Percentiles rank a stretch among this genome's conserved stretches.
These are phyloP conservation scores for Penicillium expansum DNA, from an alignment of 2,329 filamentous ascomycete species.

Conservation along the genomic window DNA sequence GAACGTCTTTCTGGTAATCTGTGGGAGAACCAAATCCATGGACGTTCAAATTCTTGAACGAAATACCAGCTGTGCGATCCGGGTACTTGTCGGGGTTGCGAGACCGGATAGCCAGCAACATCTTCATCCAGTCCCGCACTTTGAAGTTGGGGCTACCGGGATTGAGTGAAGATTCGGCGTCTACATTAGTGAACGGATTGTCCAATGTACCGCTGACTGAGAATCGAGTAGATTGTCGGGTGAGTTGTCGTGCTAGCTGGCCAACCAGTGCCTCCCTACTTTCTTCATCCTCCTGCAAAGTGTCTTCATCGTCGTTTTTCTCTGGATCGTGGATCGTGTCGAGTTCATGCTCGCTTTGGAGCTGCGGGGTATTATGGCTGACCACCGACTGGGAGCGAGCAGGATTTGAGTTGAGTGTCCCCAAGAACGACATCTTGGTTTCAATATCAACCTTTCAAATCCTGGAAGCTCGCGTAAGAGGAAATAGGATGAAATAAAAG, in stretches of 20 bases:
- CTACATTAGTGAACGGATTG: slow-evolving; percentile 18
- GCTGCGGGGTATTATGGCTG: neutral
- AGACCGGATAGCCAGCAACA: slow-evolving; percentile 20
- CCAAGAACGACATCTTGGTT: neutral
- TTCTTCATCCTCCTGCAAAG: neutral
- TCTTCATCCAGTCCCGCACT: slow-evolving; percentile 22
- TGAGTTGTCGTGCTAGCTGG: slow-evolving; percentile 11
- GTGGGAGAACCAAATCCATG: slow-evolving; percentile 64
- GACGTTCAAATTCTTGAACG: slow-evolving; percentile 63
- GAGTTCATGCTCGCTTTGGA: neutral
- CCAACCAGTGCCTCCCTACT: neutral
- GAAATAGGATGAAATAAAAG: neutral
- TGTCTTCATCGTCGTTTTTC: neutral
- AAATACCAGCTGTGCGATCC: slow-evolving; percentile 53
- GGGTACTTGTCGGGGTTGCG: slow-evolving; percentile 17
- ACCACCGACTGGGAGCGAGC: neutral
- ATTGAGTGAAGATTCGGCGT: slow-evolving; percentile 21
- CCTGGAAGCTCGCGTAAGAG: neutral
- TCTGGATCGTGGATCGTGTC: neutral
- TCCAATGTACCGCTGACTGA: slow-evolving; percentile 14
- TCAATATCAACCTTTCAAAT: neutral
- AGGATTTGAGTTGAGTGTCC: neutral
- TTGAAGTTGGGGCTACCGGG: slow-evolving; percentile 23
- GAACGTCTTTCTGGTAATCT: slow-evolving; percentile 65
- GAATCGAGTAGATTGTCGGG: slow-evolving; percentile 22